Evolutionary conservation across 2,329 filamentous ascomycete species (phyloP).

Genomic region (Leptographium wingfieldii): DNA sequence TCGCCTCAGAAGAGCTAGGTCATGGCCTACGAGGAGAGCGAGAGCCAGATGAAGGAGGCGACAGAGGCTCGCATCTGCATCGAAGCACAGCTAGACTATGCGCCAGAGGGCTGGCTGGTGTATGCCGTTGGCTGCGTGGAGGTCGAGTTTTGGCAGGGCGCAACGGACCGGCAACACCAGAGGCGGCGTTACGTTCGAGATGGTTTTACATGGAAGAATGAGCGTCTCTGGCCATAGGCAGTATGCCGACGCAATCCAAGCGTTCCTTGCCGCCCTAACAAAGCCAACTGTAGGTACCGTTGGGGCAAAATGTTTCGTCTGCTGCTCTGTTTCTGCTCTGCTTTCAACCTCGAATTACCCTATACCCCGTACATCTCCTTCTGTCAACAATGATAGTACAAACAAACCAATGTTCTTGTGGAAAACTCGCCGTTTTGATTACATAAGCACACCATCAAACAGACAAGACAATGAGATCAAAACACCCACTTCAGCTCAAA

Average conservation of each 20-base stretch:
- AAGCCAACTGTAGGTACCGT: too few species aligned
- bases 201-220: constrained; percentile 1
- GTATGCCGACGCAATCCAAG: too few species aligned
- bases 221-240: constrained; percentile 5
- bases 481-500: background rate
- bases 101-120: constrained; percentile 6
- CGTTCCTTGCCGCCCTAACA: too few species aligned
- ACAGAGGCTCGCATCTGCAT: background rate
- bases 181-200: constrained; percentile 6
- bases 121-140: constrained; percentile 7
- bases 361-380: background rate
- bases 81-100: constrained; percentile 5
- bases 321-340: background rate
- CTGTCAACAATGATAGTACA: background rate
- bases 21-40: too few species aligned
- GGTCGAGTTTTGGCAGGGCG: constrained; percentile 12
- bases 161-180: constrained; percentile 7
- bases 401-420: background rate
- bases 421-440: background rate
- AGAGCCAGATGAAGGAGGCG: too few species aligned
- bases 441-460: background rate
- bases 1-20: too few species aligned
- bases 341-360: background rate
- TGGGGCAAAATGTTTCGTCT: background rate
- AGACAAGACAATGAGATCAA: background rate